phyloP scores from a whole-genome alignment of 306 rosid genomes.

The Pyrus bretschneideri region DNA sequence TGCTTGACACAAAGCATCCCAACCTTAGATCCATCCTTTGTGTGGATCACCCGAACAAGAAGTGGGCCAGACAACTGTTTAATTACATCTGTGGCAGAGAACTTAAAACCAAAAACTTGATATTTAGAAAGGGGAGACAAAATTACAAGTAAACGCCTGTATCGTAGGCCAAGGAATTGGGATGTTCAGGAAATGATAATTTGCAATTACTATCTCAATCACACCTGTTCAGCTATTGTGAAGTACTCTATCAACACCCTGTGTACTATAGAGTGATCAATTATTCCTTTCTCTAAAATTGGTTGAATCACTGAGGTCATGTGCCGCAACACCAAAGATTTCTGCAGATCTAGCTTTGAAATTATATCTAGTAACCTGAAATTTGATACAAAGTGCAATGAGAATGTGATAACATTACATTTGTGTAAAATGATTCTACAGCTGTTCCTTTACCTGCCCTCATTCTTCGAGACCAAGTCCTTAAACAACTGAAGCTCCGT shows the following conservation, averaged over 20 bases:
- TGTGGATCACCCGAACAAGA: conserved; percentile 73
- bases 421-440: not conserved
- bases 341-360: conserved; percentile 67
- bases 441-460: conserved; percentile 61
- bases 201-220: not conserved
- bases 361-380: conserved; percentile 71
- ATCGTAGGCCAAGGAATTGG: not conserved
- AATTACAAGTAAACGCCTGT: not conserved
- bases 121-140: conserved; percentile 26
- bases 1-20: conserved; percentile 79
- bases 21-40: conserved; percentile 81
- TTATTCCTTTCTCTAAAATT: conserved; percentile 91
- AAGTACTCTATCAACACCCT: conserved; percentile 70
- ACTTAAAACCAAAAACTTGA: conserved; percentile 38
- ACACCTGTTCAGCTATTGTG: conserved; percentile 77
- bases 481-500: conserved; percentile 77
- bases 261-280: conserved; percentile 90
- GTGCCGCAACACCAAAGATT: conserved; percentile 70
- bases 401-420: not conserved
- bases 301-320: conserved; percentile 80
- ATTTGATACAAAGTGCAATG: conserved; percentile 1
- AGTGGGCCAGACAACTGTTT: conserved; percentile 75
- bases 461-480: conserved; percentile 62
- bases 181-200: not conserved
- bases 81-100: conserved; percentile 74